Percentiles rank a stretch among this genome's conserved stretches.
Conservation (phyloP, 75 land plant species). For the Ceratopteris richardii region DNA sequence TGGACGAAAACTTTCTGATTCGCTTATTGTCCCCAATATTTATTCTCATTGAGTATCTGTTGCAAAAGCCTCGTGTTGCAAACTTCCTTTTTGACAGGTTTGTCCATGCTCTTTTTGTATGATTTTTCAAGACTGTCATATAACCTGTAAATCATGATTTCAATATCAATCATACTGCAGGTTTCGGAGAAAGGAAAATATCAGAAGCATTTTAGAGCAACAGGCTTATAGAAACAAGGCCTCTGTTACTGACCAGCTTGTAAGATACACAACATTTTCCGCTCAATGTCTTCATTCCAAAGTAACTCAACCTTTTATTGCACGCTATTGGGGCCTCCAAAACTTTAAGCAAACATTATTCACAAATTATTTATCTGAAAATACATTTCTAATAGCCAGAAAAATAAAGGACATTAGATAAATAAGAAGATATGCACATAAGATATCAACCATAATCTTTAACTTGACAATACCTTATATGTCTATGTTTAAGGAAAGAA, state of each 20-base stretch:
- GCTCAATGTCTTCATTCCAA: too few relatives aligned
- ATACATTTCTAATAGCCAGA: too few relatives aligned
- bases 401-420: too few relatives aligned
- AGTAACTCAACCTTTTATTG: too few relatives aligned
- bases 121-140: background rate
- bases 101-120: background rate
- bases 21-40: conserved; percentile 25
- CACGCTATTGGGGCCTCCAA: too few relatives aligned
- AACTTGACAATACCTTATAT: too few relatives aligned
- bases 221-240: conserved; percentile 71
- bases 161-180: background rate
- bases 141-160: background rate
- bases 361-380: too few relatives aligned
- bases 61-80: conserved; percentile 26
- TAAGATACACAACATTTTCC: conserved; percentile 6
- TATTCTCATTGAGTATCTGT: conserved; percentile 25
- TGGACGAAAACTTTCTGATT: conserved; percentile 21
- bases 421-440: too few relatives aligned
- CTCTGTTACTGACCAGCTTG: conserved; percentile 69
- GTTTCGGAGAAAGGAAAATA: conserved; percentile 21
- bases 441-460: too few relatives aligned
- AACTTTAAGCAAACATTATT: too few relatives aligned
- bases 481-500: too few relatives aligned
- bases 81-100: conserved; percentile 30
- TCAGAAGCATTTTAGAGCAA: conserved; percentile 44